Evolutionary conservation across 164 flowering plant genomes (phyloP).

Genomic region (Santalum album): DNA sequence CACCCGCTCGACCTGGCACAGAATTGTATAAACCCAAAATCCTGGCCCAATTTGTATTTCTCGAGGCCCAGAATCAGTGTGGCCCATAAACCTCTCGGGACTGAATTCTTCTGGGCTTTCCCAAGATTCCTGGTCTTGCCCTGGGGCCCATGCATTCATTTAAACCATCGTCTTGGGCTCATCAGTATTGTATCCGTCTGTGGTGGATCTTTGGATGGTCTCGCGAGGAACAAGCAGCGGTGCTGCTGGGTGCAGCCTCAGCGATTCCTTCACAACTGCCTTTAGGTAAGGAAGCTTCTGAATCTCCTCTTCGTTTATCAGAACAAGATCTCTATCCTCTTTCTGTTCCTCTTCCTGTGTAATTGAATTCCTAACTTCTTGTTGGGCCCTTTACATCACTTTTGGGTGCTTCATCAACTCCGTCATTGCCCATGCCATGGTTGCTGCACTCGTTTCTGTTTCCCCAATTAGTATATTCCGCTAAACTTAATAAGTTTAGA

Average conservation of each 20-base stretch:
- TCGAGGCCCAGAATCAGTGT: not conserved
- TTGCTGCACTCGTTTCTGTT: not conserved
- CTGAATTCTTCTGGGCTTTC: not conserved
- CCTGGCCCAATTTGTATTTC: not conserved
- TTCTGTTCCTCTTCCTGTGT: slow-evolving; percentile 10
- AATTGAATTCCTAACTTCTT: slow-evolving; percentile 12
- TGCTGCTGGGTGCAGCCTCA: not conserved
- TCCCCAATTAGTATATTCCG: not conserved
- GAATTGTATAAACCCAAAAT: not conserved
- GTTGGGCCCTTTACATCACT: slow-evolving; percentile 8
- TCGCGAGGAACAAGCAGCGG: not conserved
- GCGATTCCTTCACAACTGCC: not conserved
- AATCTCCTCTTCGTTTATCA: not conserved
- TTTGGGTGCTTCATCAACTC: slow-evolving; percentile 13
- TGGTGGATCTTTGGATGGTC: not conserved
- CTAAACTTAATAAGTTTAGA: not conserved
- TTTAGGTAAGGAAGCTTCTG: not conserved
- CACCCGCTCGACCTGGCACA: not conserved
- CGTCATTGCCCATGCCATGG: slow-evolving; percentile 5
- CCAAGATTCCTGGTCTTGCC: not conserved
- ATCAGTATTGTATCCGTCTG: not conserved
- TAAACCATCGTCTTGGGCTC: not conserved
- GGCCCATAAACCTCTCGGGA: not conserved
- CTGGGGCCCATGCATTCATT: not conserved
- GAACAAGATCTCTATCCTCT: slow-evolving; percentile 13